Evolutionary conservation across 306 rosid species (phyloP).

Genomic region (Dalbergia oliveri): DNA sequence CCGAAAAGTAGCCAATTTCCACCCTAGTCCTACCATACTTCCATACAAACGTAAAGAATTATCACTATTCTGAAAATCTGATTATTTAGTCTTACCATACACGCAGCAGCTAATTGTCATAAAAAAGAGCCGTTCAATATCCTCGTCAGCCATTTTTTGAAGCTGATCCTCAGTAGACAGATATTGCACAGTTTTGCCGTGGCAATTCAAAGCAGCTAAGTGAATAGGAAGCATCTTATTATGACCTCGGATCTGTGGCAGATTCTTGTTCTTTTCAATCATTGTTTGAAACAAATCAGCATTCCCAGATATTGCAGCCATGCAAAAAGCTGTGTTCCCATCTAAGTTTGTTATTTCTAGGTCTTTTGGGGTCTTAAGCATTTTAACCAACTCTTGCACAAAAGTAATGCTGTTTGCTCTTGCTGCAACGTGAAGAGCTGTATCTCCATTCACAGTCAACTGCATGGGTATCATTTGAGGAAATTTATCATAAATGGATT

Average conservation of each 20-base stretch:
- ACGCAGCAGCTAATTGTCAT: neutral
- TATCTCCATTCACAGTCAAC: neutral
- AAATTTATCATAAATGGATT: neutral
- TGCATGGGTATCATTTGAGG: neutral
- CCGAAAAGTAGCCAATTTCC: too few species aligned
- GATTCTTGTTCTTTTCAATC: neutral
- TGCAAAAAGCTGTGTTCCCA: constrained; percentile 23
- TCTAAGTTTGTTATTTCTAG: neutral
- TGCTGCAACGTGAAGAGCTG: constrained; percentile 25
- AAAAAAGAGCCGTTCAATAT: neutral
- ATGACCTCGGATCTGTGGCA: neutral
- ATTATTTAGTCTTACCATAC: constrained; percentile 20
- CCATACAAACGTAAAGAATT: too few species aligned
- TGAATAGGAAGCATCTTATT: constrained; percentile 21
- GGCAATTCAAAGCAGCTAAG: neutral
- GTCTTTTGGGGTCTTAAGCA: neutral
- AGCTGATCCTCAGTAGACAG: neutral
- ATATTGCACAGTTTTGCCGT: neutral
- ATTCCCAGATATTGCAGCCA: constrained; percentile 3
- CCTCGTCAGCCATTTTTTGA: neutral
- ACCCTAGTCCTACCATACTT: too few species aligned
- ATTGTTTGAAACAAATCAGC: neutral
- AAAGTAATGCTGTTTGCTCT: neutral
- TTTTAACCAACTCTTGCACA: neutral
- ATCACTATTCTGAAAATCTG: neutral